Evolutionary conservation across 2,329 filamentous ascomycete species (phyloP).

Genomic region (Peltaster fructicola): DNA sequence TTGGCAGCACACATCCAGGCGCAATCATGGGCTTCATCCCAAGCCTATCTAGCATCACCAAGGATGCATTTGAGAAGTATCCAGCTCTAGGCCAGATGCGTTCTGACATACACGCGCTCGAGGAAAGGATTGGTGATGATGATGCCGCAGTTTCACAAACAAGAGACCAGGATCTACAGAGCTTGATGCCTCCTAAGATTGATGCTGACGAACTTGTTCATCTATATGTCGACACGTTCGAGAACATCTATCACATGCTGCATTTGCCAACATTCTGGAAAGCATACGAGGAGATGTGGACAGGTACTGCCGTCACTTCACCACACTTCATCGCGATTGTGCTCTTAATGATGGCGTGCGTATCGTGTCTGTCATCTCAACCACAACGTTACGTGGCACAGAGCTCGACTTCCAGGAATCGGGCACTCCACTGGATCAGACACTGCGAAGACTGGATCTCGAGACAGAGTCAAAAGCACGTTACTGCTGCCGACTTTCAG

Average conservation of each 20-base stretch:
- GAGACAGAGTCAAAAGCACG: constrained; percentile 33
- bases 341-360: constrained; percentile 23
- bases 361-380: constrained; percentile 16
- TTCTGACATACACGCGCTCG: constrained; percentile 12
- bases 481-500: constrained; percentile 32
- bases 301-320: constrained; percentile 11
- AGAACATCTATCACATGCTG: constrained; percentile 34
- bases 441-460: constrained; percentile 25
- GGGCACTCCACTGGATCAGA: constrained; percentile 21
- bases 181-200: constrained; percentile 19
- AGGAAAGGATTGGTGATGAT: constrained; percentile 10
- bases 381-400: constrained; percentile 24
- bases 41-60: constrained; percentile 13
- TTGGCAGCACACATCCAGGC: constrained; percentile 24
- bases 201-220: constrained; percentile 25
- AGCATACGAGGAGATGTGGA: constrained; percentile 33
- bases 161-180: constrained; percentile 19
- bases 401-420: constrained; percentile 24
- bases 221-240: constrained; percentile 34
- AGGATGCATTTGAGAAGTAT: constrained; percentile 19
- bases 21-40: constrained; percentile 14
- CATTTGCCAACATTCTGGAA: constrained; percentile 35
- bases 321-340: constrained; percentile 24
- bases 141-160: constrained; percentile 8
- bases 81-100: constrained; percentile 13